phyloP scores from a whole-genome alignment of 2,329 filamentous ascomycete genomes.

The Diaporthe ampelina region DNA sequence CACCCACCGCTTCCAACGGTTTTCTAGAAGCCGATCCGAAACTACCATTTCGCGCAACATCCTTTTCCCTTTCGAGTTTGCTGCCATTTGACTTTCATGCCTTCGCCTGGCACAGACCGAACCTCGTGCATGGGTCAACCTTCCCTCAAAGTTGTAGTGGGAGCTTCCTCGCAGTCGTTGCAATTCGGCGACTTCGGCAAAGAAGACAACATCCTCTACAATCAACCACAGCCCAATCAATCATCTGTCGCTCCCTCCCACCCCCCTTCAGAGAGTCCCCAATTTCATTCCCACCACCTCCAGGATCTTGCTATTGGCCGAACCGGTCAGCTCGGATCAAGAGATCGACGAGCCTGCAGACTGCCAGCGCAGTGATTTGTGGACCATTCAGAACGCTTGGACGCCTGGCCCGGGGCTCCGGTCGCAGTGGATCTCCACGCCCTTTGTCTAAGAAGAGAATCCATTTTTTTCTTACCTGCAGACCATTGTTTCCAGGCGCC shows the following conservation, averaged over 20 bases:
- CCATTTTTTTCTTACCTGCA: conserved; percentile 29
- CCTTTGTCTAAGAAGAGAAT: conserved; percentile 30
- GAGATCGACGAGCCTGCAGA: conserved; percentile 13
- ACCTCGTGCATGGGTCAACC: not conserved
- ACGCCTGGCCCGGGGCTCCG: conserved; percentile 18
- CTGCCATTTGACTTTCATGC: not conserved
- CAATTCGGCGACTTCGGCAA: not conserved
- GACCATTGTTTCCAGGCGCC: conserved; percentile 18
- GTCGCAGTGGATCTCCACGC: conserved; percentile 38
- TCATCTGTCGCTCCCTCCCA: not conserved
- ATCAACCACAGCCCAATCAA: not conserved
- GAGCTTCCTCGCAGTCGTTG: not conserved
- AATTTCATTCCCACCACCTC: not conserved
- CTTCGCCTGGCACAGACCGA: not conserved
- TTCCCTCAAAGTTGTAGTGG: not conserved
- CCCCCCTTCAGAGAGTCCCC: not conserved
- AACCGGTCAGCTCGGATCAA: not conserved
- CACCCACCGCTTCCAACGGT: not conserved
- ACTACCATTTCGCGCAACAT: not conserved
- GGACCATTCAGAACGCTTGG: conserved; percentile 28
- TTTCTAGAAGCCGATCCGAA: conserved; percentile 22
- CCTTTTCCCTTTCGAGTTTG: not conserved
- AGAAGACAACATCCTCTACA: not conserved
- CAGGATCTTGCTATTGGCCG: conserved; percentile 3
- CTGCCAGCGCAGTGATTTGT: conserved; percentile 36